Percentiles rank a stretch among this genome's conserved stretches.
These are phyloP conservation scores for Colletotrichum sp. DNA, from an alignment of 2,329 filamentous ascomycete genomes.

Conservation along the genomic window DNA sequence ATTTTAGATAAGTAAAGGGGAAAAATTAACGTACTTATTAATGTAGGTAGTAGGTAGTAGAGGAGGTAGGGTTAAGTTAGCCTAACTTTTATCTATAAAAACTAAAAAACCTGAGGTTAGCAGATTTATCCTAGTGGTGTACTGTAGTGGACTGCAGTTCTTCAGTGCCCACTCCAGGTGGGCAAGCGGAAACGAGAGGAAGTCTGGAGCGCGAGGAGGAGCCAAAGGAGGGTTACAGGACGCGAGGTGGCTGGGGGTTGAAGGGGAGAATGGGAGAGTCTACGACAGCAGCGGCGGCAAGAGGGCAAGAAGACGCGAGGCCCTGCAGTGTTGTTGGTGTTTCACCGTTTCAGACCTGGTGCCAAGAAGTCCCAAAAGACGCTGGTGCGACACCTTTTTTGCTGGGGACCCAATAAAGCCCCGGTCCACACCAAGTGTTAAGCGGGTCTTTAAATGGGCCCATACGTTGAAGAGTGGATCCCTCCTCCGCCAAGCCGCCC, in stretches of 20 bases:
- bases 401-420: not conserved
- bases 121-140: too few relatives aligned
- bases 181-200: not conserved
- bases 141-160: too few relatives aligned
- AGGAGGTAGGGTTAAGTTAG: too few relatives aligned
- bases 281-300: not conserved
- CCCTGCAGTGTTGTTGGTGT: not conserved
- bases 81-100: too few relatives aligned
- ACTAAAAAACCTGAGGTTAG: too few relatives aligned
- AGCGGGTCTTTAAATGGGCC: not conserved
- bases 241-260: not conserved
- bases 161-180: not conserved
- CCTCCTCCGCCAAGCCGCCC: not conserved
- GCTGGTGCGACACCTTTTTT: constrained; percentile 7
- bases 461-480: not conserved
- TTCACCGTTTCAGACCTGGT: constrained; percentile 13
- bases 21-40: too few relatives aligned
- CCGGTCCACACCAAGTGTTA: not conserved
- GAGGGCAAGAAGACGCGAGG: not conserved
- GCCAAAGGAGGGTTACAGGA: not conserved
- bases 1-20: too few relatives aligned
- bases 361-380: constrained; percentile 13
- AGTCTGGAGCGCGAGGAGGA: not conserved
- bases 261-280: not conserved
- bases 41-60: too few relatives aligned